Evolutionary conservation across 495 filamentous ascomycete genomes (phyloP).

Genomic region (Penicillium diatomitis): DNA sequence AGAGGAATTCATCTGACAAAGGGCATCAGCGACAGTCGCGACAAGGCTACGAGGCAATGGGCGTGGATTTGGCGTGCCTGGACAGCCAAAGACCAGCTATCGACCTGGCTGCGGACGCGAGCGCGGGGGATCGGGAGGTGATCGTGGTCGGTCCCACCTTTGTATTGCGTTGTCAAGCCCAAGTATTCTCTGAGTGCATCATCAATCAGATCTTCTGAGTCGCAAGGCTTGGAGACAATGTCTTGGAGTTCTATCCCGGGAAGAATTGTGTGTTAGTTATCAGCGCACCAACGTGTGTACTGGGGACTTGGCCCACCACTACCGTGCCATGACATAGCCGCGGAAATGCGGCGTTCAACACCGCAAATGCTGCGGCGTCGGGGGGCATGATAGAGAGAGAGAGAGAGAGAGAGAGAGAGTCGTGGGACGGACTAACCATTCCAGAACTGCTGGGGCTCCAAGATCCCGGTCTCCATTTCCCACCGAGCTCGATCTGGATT

Average conservation of each 20-base stretch:
- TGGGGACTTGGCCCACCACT: too few relatives aligned
- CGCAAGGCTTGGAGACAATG: conserved; percentile 64
- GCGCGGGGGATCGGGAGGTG: background rate
- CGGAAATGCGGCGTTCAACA: too few relatives aligned
- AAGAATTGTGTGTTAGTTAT: conserved; percentile 1
- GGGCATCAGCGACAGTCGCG: too few relatives aligned
- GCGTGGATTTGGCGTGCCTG: too few relatives aligned
- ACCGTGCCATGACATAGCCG: too few relatives aligned
- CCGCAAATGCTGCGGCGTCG: too few relatives aligned
- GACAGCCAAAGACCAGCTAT: background rate
- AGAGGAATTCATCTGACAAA: conserved; percentile 60
- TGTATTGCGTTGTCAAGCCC: conserved; percentile 64
- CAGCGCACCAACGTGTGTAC: too few relatives aligned
- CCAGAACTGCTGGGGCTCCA: conserved; percentile 91
- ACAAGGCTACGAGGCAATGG: too few relatives aligned
- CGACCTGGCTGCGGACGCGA: background rate
- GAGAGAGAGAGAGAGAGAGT: too few relatives aligned
- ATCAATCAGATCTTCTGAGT: conserved; percentile 73
- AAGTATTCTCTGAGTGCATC: conserved; percentile 78
- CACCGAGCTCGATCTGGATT: conserved; percentile 31
- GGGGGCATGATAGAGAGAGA: too few relatives aligned
- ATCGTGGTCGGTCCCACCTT: conserved; percentile 35
- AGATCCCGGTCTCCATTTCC: conserved; percentile 51
- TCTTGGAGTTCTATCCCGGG: conserved; percentile 61
- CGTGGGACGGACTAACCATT: conserved; percentile 48